Evolutionary conservation across 2,329 filamentous ascomycete species (phyloP).

Genomic region (Ophiostoma tasmaniense): DNA sequence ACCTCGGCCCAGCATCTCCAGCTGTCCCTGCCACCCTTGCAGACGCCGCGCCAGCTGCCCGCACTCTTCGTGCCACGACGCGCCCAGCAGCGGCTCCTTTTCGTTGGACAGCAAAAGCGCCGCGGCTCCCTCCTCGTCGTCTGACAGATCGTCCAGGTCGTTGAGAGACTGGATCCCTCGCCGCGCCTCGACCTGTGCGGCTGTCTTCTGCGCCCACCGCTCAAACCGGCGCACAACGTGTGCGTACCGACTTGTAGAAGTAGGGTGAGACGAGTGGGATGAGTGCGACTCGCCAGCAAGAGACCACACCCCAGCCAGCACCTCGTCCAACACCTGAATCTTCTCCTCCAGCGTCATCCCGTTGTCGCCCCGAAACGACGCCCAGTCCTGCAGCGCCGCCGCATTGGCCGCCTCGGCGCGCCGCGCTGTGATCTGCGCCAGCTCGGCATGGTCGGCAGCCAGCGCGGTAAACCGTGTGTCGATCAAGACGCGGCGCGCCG

Average conservation of each 20-base stretch:
- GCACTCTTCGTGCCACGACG: conserved; percentile 51
- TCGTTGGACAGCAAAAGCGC: conserved; percentile 27
- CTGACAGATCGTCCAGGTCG: conserved; percentile 11
- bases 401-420: conserved; percentile 43
- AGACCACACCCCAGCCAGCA: conserved; percentile 49
- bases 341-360: conserved; percentile 37
- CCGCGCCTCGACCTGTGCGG: conserved; percentile 39
- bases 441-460: conserved; percentile 27
- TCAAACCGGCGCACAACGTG: conserved; percentile 51
- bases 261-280: neutral
- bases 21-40: conserved; percentile 28
- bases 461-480: conserved; percentile 37
- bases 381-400: conserved; percentile 46
- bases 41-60: conserved; percentile 44
- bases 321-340: conserved; percentile 48
- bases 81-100: conserved; percentile 39
- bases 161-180: neutral
- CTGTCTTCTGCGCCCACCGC: conserved; percentile 44
- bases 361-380: conserved; percentile 21
- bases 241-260: conserved; percentile 35
- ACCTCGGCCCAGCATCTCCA: conserved; percentile 5
- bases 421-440: conserved; percentile 32
- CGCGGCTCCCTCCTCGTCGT: conserved; percentile 16
- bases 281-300: conserved; percentile 26
- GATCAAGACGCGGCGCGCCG: conserved; percentile 41